Evolutionary conservation across 2,329 filamentous ascomycete genomes (phyloP), one percentile per base, ranked within the genome.

Genomic region (Ophiostoma piceae): DNA sequence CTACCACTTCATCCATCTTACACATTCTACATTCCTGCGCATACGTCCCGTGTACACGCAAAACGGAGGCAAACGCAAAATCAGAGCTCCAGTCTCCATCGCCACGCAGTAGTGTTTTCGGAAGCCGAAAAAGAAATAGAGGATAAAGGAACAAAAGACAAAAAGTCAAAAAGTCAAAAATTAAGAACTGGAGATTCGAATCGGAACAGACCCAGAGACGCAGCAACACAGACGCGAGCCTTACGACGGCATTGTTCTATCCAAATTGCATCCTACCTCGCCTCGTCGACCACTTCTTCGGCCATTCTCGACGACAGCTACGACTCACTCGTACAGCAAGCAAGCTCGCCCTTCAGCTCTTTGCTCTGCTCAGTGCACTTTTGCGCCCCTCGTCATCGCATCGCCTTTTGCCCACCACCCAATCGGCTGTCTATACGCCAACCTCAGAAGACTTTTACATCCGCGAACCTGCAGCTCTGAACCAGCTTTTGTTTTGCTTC

Each of bases 1-100:
- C 51, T 14, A 57, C 51, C n/a, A 57, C 51, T 26, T 26, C 51
- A 57, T 26, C 22, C 22, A 12, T 57, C 51, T 19, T n/a, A 19
- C 51, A 57, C 54, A 62, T 62, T 32, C 14, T 32, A 32, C 57
- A 62, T 32, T 62, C 57, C 26, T 29, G 57, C 57, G 12, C 57
- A 62, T 32, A 62, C 57, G 22, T 32, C 26, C 57, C 26, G 26
- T 62, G 57, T 32, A 32, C 57, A 57, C 51, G 51, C n/a, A 11
- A 57, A 47, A 47, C 43, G 43, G 43, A 47, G 43, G 43, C 51
- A 57, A 57, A 57, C 51, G 51, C 51, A 57, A 22, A 57, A 26
- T n/a, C 43, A 57, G n/a, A 57, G 51, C n/a, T 26, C 51, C 8
- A 26, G 51, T 57, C 57, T 62, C 57, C 57, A 62, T 62, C 57